Evolutionary conservation across 169 alveolate species (phyloP).

Genomic region (Eimeria maxima): DNA sequence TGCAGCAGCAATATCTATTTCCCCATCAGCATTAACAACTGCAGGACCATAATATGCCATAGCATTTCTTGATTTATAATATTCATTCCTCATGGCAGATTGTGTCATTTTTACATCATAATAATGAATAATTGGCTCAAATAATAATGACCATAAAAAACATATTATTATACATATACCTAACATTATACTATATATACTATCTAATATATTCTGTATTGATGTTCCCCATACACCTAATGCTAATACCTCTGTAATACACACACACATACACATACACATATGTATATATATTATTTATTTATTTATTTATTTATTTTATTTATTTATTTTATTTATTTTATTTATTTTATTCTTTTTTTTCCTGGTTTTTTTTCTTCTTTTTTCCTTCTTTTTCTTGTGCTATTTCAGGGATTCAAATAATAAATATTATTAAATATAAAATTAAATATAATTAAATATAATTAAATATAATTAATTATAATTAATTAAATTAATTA

Average conservation of each 20-base stretch:
- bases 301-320: too few relatives aligned
- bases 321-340: too few relatives aligned
- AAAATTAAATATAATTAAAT: too few relatives aligned
- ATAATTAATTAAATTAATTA: too few relatives aligned
- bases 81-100: conserved; percentile 95
- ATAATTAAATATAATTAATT: too few relatives aligned
- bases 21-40: conserved; percentile 94
- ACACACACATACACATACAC: not conserved
- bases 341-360: too few relatives aligned
- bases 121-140: conserved; percentile 94
- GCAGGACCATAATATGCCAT: conserved; percentile 97
- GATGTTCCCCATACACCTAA: conserved; percentile 88
- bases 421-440: too few relatives aligned
- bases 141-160: conserved; percentile 93
- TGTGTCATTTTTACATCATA: conserved; percentile 94
- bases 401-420: too few relatives aligned
- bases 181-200: conserved; percentile 90
- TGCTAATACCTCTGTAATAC: conserved; percentile 88
- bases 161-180: conserved; percentile 90
- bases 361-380: too few relatives aligned
- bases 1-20: conserved; percentile 91
- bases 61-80: conserved; percentile 95
- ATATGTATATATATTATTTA: too few relatives aligned
- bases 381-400: too few relatives aligned
- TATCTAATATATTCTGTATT: conserved; percentile 88